Evolutionary conservation across 1,139 yeast species (phyloP).

Genomic region (Suhomyces maxii): DNA sequence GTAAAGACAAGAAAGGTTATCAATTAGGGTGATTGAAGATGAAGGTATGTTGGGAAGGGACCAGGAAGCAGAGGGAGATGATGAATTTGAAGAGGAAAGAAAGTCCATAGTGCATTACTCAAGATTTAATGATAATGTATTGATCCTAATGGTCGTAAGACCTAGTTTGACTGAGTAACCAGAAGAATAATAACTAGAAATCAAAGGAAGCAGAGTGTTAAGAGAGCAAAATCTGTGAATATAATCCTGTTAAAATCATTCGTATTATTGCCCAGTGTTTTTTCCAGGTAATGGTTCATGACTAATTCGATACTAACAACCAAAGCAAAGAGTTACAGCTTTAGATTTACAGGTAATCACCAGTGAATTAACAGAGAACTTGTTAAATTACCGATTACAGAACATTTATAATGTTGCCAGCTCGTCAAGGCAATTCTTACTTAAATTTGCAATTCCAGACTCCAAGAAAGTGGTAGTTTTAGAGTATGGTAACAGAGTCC

Average conservation of each 20-base stretch:
- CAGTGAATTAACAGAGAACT: constrained; percentile 57
- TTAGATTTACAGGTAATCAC: constrained; percentile 75
- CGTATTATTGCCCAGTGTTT: too few relatives aligned
- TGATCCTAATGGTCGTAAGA: too few relatives aligned
- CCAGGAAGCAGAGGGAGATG: too few relatives aligned
- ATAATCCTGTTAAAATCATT: too few relatives aligned
- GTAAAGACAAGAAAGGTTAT: not conserved
- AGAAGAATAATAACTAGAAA: too few relatives aligned
- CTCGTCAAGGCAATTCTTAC: constrained; percentile 69
- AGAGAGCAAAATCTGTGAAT: too few relatives aligned
- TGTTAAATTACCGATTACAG: constrained; percentile 71
- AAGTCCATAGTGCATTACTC: too few relatives aligned
- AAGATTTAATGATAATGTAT: too few relatives aligned
- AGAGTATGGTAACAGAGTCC: constrained; percentile 85
- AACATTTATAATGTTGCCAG: constrained; percentile 82
- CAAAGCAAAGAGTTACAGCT: constrained; percentile 80
- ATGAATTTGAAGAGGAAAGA: too few relatives aligned
- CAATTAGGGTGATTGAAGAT: not conserved
- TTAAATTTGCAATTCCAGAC: constrained; percentile 83
- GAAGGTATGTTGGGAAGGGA: not conserved
- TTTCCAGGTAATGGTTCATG: not conserved
- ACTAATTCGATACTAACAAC: constrained; percentile 15
- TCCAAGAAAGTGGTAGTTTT: constrained; percentile 72
- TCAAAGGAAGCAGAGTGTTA: too few relatives aligned
- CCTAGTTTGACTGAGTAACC: too few relatives aligned